Percentiles rank a stretch among this genome's conserved stretches.
Evolutionary conservation across 768 basidiomycete species (phyloP).

Genomic region (Leccinum ochraceum): DNA sequence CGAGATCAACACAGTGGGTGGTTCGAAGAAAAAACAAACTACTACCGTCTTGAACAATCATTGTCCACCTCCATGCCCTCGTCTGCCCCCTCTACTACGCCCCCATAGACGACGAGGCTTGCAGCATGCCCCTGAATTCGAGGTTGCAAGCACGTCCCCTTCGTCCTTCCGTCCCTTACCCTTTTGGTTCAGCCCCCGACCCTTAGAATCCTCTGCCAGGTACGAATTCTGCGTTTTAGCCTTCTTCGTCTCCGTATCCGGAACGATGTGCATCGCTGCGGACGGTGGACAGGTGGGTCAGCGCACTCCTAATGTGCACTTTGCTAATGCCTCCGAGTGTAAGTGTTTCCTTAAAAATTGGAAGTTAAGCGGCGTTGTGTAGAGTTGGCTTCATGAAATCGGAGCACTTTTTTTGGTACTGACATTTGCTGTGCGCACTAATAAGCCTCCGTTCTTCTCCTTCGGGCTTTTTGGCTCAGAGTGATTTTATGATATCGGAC

Average conservation of each 20-base stretch:
- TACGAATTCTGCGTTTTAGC: conserved; percentile 64
- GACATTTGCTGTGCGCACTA: neutral
- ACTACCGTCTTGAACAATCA: conserved; percentile 42
- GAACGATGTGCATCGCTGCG: conserved; percentile 62
- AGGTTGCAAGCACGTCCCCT: conserved; percentile 62
- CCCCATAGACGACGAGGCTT: conserved; percentile 40
- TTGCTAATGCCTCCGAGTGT: too few relatives aligned
- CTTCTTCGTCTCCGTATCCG: conserved; percentile 63
- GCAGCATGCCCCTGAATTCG: conserved; percentile 73
- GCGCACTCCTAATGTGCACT: too few relatives aligned
- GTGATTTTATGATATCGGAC: conserved; percentile 4
- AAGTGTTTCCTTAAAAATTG: too few relatives aligned
- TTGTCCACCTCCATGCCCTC: conserved; percentile 73
- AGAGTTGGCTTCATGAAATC: too few relatives aligned
- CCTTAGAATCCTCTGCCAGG: conserved; percentile 75
- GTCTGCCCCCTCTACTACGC: conserved; percentile 40
- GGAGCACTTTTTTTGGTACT: conserved; percentile 15
- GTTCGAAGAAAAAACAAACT: neutral
- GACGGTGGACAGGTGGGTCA: neutral
- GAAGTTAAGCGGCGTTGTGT: too few relatives aligned
- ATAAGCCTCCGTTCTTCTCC: neutral
- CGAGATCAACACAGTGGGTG: too few relatives aligned
- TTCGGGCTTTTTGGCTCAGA: conserved; percentile 1
- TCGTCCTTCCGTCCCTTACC: conserved; percentile 68
- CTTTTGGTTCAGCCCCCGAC: conserved; percentile 57